phyloP scores from a whole-genome alignment of 2,329 filamentous ascomycete genomes.

The Colletotrichum chrysophilum region DNA sequence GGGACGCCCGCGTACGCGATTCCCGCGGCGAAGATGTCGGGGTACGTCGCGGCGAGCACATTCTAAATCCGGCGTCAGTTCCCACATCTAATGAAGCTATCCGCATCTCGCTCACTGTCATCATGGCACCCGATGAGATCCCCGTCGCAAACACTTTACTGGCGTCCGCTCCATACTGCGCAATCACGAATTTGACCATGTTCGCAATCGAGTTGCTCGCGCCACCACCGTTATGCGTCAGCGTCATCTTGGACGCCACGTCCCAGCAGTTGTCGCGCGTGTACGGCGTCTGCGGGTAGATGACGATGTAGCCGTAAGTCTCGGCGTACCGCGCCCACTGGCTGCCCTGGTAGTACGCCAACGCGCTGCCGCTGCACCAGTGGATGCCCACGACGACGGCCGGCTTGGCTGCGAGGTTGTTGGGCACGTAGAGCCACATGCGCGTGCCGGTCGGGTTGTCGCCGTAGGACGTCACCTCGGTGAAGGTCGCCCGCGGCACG shows the following conservation, averaged over 20 bases:
- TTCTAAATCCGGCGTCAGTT: slow-evolving; percentile 27
- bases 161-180: slow-evolving; percentile 51
- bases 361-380: slow-evolving; percentile 60
- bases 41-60: slow-evolving; percentile 59
- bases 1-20: slow-evolving; percentile 58
- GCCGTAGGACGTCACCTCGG: slow-evolving; percentile 21
- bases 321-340: slow-evolving; percentile 59
- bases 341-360: slow-evolving; percentile 54
- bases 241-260: slow-evolving; percentile 54
- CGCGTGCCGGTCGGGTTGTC: slow-evolving; percentile 19
- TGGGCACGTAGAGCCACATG: slow-evolving; percentile 37
- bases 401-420: slow-evolving; percentile 44
- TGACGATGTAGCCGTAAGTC: slow-evolving; percentile 58
- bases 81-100: no score
- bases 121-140: slow-evolving; percentile 56
- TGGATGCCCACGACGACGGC: slow-evolving; percentile 60
- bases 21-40: slow-evolving; percentile 58
- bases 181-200: slow-evolving; percentile 57
- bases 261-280: slow-evolving; percentile 58
- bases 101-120: slow-evolving; percentile 38
- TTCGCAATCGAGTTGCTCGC: slow-evolving; percentile 57
- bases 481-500: slow-evolving; percentile 21
- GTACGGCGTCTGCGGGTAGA: slow-evolving; percentile 49
- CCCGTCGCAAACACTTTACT: slow-evolving; percentile 55
- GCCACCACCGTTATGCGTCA: slow-evolving; percentile 56